A percentile compares a stretch with the other conserved stretches of the same genome.
These are phyloP conservation scores for Globisporangium apiculatum DNA, from an alignment of 352 stramenopile genomes.

Conservation along the genomic window DNA sequence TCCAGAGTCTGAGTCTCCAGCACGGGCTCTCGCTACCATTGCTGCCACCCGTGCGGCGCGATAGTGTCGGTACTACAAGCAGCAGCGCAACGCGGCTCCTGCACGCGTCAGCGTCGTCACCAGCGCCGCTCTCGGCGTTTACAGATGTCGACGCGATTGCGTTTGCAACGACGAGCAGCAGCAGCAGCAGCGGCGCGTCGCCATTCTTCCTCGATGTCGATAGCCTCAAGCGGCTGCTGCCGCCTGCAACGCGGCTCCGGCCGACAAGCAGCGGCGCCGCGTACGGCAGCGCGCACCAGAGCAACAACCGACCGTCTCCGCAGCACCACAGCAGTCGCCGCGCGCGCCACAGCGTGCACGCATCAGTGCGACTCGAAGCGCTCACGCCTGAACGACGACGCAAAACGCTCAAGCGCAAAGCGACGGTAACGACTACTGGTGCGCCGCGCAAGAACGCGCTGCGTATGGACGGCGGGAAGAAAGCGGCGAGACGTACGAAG, in stretches of 20 bases:
- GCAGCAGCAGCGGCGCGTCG: constrained; percentile 4
- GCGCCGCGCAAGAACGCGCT: constrained; percentile 36
- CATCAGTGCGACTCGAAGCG: constrained; percentile 35
- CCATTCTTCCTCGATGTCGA: constrained; percentile 66
- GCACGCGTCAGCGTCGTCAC: neutral
- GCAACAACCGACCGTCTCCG: constrained; percentile 5
- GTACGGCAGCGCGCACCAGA: constrained; percentile 10
- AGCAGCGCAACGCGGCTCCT: constrained; percentile 5
- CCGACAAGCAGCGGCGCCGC: constrained; percentile 6
- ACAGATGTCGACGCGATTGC: neutral
- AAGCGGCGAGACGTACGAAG: neutral
- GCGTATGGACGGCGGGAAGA: constrained; percentile 32
- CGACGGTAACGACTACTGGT: neutral
- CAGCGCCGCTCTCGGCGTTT: neutral
- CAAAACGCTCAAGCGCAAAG: constrained; percentile 10
- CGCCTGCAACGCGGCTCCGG: constrained; percentile 15
- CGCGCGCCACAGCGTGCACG: constrained; percentile 11
- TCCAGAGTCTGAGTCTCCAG: constrained; percentile 48
- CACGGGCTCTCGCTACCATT: constrained; percentile 10
- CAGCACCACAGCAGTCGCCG: neutral
- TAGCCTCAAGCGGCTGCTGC: constrained; percentile 53
- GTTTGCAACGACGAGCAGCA: constrained; percentile 8
- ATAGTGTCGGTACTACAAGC: neutral
- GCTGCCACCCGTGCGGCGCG: neutral
- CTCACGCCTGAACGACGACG: constrained; percentile 14